phyloP scores from a whole-genome alignment of 164 flowering plant species.

The Annona squamosa region DNA sequence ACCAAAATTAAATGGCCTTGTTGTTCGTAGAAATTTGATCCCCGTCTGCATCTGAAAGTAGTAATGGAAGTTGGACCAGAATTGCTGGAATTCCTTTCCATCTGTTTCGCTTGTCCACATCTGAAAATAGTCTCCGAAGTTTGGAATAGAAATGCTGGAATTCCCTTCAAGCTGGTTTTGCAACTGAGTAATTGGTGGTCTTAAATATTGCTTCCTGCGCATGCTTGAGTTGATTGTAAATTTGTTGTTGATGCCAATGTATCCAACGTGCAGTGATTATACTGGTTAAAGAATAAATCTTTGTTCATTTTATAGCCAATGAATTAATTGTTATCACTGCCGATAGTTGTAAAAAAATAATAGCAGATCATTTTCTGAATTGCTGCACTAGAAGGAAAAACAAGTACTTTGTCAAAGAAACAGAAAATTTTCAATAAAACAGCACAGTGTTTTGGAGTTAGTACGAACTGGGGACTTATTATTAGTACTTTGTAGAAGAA shows the following conservation, averaged over 20 bases:
- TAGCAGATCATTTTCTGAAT: too few species aligned
- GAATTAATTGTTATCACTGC: not conserved
- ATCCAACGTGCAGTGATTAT: not conserved
- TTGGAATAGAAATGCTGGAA: not conserved
- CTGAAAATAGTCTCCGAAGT: not conserved
- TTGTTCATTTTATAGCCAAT: not conserved
- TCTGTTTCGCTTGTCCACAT: not conserved
- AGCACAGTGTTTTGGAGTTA: too few species aligned
- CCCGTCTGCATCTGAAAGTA: not conserved
- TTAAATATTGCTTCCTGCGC: not conserved
- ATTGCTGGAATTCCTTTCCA: not conserved
- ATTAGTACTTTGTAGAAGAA: not conserved
- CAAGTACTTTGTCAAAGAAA: not conserved
- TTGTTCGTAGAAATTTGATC: not conserved
- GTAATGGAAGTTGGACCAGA: not conserved
- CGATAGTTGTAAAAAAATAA: too few species aligned
- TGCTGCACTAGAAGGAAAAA: not conserved
- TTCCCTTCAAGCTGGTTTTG: not conserved
- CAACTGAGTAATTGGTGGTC: not conserved
- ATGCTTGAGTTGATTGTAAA: not conserved
- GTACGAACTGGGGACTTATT: not conserved
- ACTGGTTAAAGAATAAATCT: constrained; percentile 1
- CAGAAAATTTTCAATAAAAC: not conserved
- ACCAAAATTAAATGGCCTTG: not conserved
- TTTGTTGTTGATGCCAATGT: not conserved